phyloP scores from a whole-genome alignment of 179 eudicot genomes.

The Monotropa hypopitys region DNA sequence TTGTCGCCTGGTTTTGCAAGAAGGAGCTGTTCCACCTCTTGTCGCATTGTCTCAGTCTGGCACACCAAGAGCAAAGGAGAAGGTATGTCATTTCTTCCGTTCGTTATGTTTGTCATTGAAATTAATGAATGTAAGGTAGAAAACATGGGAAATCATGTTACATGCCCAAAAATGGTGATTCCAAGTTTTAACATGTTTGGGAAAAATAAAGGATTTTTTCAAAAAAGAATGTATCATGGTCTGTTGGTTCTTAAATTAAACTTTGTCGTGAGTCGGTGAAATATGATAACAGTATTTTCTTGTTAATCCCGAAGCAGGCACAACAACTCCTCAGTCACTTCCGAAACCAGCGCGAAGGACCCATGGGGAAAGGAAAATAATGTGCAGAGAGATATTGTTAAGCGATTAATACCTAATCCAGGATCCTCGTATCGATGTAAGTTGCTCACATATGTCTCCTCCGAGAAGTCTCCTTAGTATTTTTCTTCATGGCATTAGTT shows the following conservation, averaged over 20 bases:
- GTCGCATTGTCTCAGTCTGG: constrained; percentile 47
- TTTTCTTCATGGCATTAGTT: constrained; percentile 4
- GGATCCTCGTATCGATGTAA: neutral
- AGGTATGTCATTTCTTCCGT: constrained; percentile 12
- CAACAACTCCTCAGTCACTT: constrained; percentile 87
- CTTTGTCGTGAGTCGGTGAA: neutral
- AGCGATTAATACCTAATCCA: neutral
- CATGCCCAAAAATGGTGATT: neutral
- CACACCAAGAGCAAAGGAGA: constrained; percentile 49
- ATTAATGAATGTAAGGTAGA: neutral
- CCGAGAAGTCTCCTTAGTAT: neutral
- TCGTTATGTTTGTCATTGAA: no score
- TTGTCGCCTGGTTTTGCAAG: constrained; percentile 37
- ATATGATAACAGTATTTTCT: neutral
- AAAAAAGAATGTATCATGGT: no score
- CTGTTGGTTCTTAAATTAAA: no score
- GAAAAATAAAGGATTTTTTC: no score
- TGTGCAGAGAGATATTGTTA: constrained; percentile 4
- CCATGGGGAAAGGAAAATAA: constrained; percentile 39
- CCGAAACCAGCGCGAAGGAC: constrained; percentile 73
- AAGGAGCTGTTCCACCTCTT: constrained; percentile 55
- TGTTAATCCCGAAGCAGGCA: constrained; percentile 36
- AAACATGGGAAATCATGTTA: neutral
- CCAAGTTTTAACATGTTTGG: neutral
- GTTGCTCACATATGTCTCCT: neutral